Evolutionary conservation across 306 rosid genomes (phyloP).

Genomic region (Crotalaria pallida): DNA sequence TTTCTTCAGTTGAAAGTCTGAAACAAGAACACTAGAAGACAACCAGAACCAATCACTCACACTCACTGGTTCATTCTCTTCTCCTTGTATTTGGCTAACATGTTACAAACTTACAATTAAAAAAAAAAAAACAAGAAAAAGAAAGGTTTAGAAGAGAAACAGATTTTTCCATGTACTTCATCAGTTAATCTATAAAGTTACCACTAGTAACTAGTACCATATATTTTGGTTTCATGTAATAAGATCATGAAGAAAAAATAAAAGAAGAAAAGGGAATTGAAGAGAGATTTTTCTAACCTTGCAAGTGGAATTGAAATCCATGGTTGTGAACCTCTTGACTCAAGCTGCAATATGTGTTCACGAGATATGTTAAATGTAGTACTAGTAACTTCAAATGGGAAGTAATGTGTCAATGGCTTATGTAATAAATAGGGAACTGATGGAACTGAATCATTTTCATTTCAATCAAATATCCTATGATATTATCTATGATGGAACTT

Average conservation of each 20-base stretch:
- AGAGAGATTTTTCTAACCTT: slow-evolving; percentile 44
- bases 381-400: not conserved
- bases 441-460: slow-evolving; percentile 16
- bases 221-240: not conserved
- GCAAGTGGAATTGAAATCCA: slow-evolving; percentile 48
- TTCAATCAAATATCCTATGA: too few species aligned
- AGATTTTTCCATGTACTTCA: not conserved
- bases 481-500: too few species aligned
- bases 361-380: not conserved
- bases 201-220: not conserved
- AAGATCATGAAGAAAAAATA: not conserved
- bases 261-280: not conserved
- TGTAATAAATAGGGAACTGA: not conserved
- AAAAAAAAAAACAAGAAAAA: not conserved
- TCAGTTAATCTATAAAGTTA: not conserved
- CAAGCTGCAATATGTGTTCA: slow-evolving; percentile 9
- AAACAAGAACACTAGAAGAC: not conserved
- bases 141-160: not conserved
- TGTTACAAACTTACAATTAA: not conserved
- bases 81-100: not conserved
- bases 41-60: not conserved
- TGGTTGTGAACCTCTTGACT: slow-evolving; percentile 5
- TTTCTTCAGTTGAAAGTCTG: not conserved
- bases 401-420: not conserved
- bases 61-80: not conserved